Conservation (phyloP, 345 rosid genomes). For the Garcia nutans region DNA sequence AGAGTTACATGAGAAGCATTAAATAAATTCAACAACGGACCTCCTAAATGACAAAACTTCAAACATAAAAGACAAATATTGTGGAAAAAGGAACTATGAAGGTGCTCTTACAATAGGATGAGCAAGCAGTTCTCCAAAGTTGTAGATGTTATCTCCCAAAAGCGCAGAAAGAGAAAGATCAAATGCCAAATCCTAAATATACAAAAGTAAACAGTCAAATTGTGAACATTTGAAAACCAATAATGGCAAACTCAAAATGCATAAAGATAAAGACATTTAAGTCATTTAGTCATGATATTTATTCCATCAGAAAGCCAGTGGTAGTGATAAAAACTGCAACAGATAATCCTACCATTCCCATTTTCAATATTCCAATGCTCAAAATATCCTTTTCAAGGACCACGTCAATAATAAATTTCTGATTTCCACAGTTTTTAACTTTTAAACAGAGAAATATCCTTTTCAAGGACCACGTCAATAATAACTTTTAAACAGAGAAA, state of each 20-base stretch:
- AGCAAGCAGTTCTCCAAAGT: constrained; percentile 96
- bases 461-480: neutral
- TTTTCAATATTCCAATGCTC: neutral
- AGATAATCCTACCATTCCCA: neutral
- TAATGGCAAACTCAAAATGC: neutral
- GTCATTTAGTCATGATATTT: neutral
- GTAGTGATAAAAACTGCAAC: neutral
- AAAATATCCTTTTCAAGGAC: neutral
- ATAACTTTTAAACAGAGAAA: neutral
- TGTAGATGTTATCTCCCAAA: constrained; percentile 97
- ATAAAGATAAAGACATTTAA: neutral
- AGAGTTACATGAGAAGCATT: neutral
- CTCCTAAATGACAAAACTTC: neutral
- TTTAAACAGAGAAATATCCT: neutral
- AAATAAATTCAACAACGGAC: neutral
- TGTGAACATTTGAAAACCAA: neutral
- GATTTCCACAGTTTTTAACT: neutral
- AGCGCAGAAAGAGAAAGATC: constrained; percentile 97
- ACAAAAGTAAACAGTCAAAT: neutral
- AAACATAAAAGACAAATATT: neutral
- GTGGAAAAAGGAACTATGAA: neutral
- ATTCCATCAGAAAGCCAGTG: neutral
- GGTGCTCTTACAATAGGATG: constrained; percentile 91
- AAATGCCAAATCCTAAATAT: constrained; percentile 87
- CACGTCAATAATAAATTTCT: neutral